These are phyloP conservation scores for Leucocoprinus birnbaumii DNA, from an alignment of 768 basidiomycete species.

Conservation along the genomic window DNA sequence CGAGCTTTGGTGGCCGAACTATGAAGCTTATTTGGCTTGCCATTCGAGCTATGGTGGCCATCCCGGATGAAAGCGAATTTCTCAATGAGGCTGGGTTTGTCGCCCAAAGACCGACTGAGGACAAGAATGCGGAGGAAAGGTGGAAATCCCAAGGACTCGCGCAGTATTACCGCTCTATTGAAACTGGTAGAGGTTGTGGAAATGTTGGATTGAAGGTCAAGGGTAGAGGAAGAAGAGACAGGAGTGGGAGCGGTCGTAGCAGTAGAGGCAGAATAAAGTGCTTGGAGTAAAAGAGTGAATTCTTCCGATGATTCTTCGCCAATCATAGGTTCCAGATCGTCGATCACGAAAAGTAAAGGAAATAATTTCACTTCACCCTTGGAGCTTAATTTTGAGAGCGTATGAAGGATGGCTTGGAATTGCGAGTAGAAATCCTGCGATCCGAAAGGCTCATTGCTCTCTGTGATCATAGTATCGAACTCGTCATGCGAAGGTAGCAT, in stretches of 20 bases:
- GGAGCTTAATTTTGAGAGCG: background rate
- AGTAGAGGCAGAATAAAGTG: background rate
- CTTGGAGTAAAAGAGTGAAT: background rate
- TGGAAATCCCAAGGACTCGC: background rate
- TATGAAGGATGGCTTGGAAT: background rate
- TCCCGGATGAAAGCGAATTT: conserved; percentile 6
- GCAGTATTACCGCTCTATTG: background rate
- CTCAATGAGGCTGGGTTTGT: conserved; percentile 1
- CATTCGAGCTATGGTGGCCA: background rate
- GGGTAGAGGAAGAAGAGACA: background rate
- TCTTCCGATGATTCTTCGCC: background rate
- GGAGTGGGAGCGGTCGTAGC: background rate
- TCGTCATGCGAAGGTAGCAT: background rate
- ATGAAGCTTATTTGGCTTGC: background rate
- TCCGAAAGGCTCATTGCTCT: background rate
- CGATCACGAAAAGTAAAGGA: background rate
- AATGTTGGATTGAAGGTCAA: background rate
- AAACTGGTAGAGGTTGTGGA: background rate
- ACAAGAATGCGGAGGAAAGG: conserved; percentile 9
- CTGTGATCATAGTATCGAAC: background rate
- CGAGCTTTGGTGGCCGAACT: background rate
- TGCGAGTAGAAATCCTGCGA: background rate
- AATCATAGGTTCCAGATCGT: conserved; percentile 1
- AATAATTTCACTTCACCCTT: background rate
- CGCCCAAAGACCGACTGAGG: conserved; percentile 4